Conservation (phyloP, 306 rosid genomes). For the Geum urbanum region DNA sequence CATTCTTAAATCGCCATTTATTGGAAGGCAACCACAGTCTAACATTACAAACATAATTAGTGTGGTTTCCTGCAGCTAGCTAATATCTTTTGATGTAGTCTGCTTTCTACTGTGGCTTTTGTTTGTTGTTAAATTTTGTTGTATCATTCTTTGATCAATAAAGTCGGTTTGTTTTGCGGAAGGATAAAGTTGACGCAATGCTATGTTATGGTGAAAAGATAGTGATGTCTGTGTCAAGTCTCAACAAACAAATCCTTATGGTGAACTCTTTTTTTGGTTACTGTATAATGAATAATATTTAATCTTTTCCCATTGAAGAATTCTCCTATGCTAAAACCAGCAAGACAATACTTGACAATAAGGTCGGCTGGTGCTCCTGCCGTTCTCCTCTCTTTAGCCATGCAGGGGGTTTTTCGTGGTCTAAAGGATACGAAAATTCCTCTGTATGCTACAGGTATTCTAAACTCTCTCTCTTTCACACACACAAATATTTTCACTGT, state of each 20-base stretch:
- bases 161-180: background rate
- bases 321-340: conserved; percentile 68
- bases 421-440: conserved; percentile 80
- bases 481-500: background rate
- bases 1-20: background rate
- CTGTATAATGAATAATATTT: background rate
- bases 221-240: too few species aligned
- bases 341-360: conserved; percentile 57
- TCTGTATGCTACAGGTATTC: conserved; percentile 58
- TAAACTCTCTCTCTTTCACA: conserved; percentile 16
- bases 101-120: background rate
- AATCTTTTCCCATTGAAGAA: conserved; percentile 33
- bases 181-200: too few species aligned
- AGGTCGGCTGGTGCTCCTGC: conserved; percentile 91
- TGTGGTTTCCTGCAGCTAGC: background rate
- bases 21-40: background rate
- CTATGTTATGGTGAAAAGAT: too few species aligned
- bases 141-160: background rate
- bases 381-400: conserved; percentile 78
- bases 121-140: background rate
- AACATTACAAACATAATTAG: background rate
- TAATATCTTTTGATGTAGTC: background rate
- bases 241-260: too few species aligned
- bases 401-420: conserved; percentile 86
- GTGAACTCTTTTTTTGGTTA: too few species aligned